These are phyloP conservation scores for Fomitopsis pinicola DNA, from an alignment of 1,284 basidiomycete species.

Conservation along the genomic window DNA sequence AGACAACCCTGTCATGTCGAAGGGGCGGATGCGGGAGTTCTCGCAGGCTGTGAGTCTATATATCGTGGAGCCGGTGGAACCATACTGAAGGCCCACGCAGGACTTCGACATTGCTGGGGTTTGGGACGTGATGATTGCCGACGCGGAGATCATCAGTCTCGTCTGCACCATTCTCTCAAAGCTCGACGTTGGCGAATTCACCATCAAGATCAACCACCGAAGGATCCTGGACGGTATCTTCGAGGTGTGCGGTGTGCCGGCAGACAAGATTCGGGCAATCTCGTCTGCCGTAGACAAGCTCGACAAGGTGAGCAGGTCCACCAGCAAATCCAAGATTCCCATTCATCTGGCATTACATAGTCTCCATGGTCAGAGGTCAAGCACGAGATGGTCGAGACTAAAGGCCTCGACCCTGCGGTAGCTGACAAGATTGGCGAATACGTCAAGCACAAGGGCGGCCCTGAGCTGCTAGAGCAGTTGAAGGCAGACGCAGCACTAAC, in stretches of 20 bases:
- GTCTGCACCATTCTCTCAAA: conserved; percentile 79
- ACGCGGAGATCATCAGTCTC: conserved; percentile 87
- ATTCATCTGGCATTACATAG: conserved; percentile 31
- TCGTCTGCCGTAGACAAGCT: conserved; percentile 98
- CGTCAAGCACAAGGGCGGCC: conserved; percentile 90
- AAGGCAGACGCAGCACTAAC: conserved; percentile 63
- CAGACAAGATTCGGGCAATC: conserved; percentile 90
- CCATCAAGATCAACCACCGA: conserved; percentile 96
- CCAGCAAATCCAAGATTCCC: not conserved
- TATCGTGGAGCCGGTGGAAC: not conserved
- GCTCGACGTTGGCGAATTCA: conserved; percentile 91
- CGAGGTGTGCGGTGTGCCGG: conserved; percentile 92
- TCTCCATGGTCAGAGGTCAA: conserved; percentile 89
- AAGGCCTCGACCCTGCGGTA: conserved; percentile 79
- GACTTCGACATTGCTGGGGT: conserved; percentile 96
- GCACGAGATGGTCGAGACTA: conserved; percentile 96
- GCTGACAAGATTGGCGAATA: conserved; percentile 98
- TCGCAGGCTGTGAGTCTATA: conserved; percentile 82
- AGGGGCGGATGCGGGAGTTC: conserved; percentile 98
- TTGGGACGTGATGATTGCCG: conserved; percentile 97
- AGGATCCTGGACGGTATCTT: conserved; percentile 98
- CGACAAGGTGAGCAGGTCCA: conserved; percentile 70
- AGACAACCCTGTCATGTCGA: conserved; percentile 97
- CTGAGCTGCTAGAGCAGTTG: conserved; percentile 76
- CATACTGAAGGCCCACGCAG: conserved; percentile 33